phyloP scores from a whole-genome alignment of 768 basidiomycete genomes.

The Gymnopilus dilepis region DNA sequence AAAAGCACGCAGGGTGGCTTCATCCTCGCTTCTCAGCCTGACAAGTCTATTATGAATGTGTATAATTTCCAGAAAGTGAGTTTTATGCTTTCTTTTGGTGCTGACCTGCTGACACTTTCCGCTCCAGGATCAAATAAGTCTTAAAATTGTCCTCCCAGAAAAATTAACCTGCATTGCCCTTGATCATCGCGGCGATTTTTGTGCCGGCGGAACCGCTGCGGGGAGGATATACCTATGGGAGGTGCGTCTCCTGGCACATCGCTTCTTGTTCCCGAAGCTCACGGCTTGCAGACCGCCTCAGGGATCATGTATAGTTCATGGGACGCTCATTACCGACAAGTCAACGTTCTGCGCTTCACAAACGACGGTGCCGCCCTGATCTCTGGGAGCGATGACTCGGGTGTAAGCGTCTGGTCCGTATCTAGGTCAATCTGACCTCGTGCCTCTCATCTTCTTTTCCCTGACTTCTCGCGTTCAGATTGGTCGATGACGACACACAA shows the following conservation, averaged over 20 bases:
- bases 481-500: slow-evolving; percentile 77
- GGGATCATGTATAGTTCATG: slow-evolving; percentile 91
- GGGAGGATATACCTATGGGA: slow-evolving; percentile 97
- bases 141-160: slow-evolving; percentile 90
- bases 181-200: slow-evolving; percentile 74
- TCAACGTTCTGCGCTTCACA: slow-evolving; percentile 84
- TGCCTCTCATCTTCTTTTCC: slow-evolving; percentile 14
- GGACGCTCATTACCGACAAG: slow-evolving; percentile 94
- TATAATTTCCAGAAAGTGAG: slow-evolving; percentile 93
- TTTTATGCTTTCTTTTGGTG: slow-evolving; percentile 3
- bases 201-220: slow-evolving; percentile 86
- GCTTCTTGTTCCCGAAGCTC: slow-evolving; percentile 3
- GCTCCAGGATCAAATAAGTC: slow-evolving; percentile 83
- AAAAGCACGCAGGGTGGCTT: slow-evolving; percentile 79
- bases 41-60: slow-evolving; percentile 87
- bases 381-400: slow-evolving; percentile 91
- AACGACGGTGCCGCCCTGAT: slow-evolving; percentile 79
- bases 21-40: slow-evolving; percentile 83
- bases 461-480: slow-evolving; percentile 46
- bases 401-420: slow-evolving; percentile 87
- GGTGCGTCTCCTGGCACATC: slow-evolving; percentile 51
- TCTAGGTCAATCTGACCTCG: slow-evolving; percentile 65
- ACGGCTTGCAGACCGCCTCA: slow-evolving; percentile 71
- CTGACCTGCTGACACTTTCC: slow-evolving; percentile 10
- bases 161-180: slow-evolving; percentile 82